These are phyloP conservation scores for Sinapis alba DNA, from an alignment of 441 rosid species.

Conservation along the genomic window DNA sequence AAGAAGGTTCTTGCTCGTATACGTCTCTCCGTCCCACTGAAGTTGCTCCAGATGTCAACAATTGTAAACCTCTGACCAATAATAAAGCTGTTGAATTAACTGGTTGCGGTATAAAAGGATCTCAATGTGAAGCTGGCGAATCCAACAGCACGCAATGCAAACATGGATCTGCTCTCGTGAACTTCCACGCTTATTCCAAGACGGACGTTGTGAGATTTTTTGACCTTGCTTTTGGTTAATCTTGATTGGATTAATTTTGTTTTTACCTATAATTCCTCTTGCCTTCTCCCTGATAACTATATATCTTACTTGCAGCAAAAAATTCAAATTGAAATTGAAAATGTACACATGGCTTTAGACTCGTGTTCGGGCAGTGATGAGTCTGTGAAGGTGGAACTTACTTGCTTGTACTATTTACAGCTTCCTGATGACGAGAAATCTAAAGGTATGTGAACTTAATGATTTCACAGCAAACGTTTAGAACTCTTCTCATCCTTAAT, in stretches of 20 bases:
- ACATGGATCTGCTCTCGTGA: constrained; percentile 46
- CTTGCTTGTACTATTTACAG: constrained; percentile 82
- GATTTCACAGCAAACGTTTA: constrained; percentile 8
- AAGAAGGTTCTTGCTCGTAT: constrained; percentile 72
- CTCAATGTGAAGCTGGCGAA: constrained; percentile 50
- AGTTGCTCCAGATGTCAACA: constrained; percentile 43
- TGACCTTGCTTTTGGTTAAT: constrained; percentile 20
- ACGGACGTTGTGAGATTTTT: constrained; percentile 54
- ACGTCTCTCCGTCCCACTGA: constrained; percentile 48
- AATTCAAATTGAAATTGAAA: constrained; percentile 61
- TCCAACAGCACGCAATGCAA: constrained; percentile 43
- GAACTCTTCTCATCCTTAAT: constrained; percentile 8
- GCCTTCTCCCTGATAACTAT: constrained; percentile 24
- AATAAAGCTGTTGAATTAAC: constrained; percentile 44
- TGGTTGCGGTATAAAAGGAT: constrained; percentile 53
- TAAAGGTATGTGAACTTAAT: constrained; percentile 56
- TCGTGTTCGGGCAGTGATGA: constrained; percentile 48
- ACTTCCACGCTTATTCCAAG: constrained; percentile 44
- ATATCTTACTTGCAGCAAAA: constrained; percentile 52
- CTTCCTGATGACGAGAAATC: constrained; percentile 76
- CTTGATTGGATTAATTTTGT: background rate
- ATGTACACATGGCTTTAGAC: constrained; percentile 52
- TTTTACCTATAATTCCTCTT: background rate
- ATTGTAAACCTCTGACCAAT: constrained; percentile 44
- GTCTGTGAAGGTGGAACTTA: constrained; percentile 77